A percentile compares a stretch with the other conserved stretches of the same genome.
Conservation (phyloP, 805 yeast genomes). For the Starmerella potacharoeniae region DNA sequence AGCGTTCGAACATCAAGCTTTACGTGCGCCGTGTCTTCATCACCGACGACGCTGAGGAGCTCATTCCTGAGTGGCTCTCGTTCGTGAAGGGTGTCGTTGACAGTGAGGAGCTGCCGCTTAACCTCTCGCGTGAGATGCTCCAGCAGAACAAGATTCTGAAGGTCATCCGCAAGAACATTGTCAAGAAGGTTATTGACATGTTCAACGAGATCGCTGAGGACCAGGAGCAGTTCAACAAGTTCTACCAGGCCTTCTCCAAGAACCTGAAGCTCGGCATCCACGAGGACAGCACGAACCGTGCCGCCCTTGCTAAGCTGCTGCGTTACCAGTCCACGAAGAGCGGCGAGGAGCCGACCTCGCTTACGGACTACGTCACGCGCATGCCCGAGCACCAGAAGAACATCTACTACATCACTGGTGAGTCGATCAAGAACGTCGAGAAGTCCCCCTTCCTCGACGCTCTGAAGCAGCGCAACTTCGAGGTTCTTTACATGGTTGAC, state of each 20-base stretch:
- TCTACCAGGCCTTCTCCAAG: conserved; percentile 96
- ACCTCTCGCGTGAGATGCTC: conserved; percentile 98
- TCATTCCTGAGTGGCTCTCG: conserved; percentile 97
- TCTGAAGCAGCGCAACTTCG: conserved; percentile 95
- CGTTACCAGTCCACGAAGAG: conserved; percentile 97
- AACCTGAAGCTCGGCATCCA: conserved; percentile 97
- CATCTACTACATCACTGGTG: conserved; percentile 99
- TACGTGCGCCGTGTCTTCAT: conserved; percentile 99
- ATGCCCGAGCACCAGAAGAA: conserved; percentile 99
- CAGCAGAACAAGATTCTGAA: conserved; percentile 99
- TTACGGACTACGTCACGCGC: conserved; percentile 95
- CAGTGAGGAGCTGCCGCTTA: conserved; percentile 98
- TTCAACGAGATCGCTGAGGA: conserved; percentile 99
- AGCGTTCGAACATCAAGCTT: conserved; percentile 96
- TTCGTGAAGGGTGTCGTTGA: conserved; percentile 99
- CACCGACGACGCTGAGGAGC: conserved; percentile 98
- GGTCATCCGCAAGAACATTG: conserved; percentile 98
- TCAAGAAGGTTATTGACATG: conserved; percentile 95
- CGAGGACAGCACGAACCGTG: conserved; percentile 97
- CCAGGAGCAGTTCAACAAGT: conserved; percentile 94
- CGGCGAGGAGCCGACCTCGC: conserved; percentile 83
- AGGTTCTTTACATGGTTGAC: conserved; percentile 94
- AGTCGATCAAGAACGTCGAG: conserved; percentile 92
- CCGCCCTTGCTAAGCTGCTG: conserved; percentile 86
- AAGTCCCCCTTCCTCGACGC: conserved; percentile 99